Evolutionary conservation across 2,329 filamentous ascomycete species (phyloP), one percentile per base, ranked within the genome.

Genomic region (Allantophomopsis lycopodina): DNA sequence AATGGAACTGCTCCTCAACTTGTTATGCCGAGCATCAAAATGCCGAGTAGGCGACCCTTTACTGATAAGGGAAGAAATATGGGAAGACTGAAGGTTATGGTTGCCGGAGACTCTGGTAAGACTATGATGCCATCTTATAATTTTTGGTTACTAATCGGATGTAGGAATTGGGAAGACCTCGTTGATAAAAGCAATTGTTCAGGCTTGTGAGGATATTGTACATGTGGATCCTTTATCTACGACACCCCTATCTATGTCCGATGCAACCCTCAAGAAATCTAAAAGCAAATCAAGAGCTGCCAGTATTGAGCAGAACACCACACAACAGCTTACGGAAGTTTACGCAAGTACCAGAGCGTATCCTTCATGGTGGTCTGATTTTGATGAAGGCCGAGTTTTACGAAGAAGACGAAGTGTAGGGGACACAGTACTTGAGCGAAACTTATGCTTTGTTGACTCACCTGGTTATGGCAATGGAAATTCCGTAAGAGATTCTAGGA

Each of bases 11-110:
- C 66, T 32, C 81, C 82, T 17, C 88, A 96, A 58, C 71, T 98
- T n/a, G 84, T 98, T 44, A 98, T 98, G 91, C 91, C 91, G 5
- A 94, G 87, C 54, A 80, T 98, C 51, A 79, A 76, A 45, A 91
- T 98, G 74, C 89, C 91, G 3, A 83, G 76, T 44, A 77, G 91
- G 37, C 73, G 87, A 38, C 88, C 88, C 0, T 96, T 96, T 57
- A 95, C 91, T 0, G 76, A 83, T n/a, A 73, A 73, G 36, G 91
- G 91, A 13, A 89, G 82, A 61, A 71, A 71, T 28, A 73, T 96
- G 56, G 89, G 89, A 1, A 79, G 85, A 50, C 66, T 96, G 40
- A 96, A 94, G 62, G 66, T 96, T n/a, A 66, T 96, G 46, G 68
- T 96, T 40, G 82, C 86, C 38, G 91, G 91, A 21, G 74, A 77